Base-by-base conservation (phyloP, 169 alveolate genomes). In the Plasmodium reichenowi region DNA sequence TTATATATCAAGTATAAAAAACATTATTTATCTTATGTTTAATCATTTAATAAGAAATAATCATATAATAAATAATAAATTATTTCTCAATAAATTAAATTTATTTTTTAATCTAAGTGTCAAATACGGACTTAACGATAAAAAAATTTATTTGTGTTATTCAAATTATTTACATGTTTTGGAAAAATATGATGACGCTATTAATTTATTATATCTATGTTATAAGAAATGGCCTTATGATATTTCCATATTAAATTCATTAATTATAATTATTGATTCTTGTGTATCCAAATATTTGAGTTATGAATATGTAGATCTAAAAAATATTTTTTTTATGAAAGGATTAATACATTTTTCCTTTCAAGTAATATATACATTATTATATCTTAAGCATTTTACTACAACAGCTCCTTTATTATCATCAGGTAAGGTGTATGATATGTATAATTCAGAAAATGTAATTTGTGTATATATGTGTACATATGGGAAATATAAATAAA, bases 261-360 rank as follows among this genome's bases (percentile, higher is more conserved):
- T 86, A 3, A 86, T 86, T 26, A 86, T 86, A 2, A 71, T 86
- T 22, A 86, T 86, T 20, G 92, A 86, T 86, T 70, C 92, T 1
- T 86, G 64, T 60, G 92, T 70, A 38, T 86, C 92, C 13, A 70
- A 86, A 38, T 86, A 72, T 54, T 73, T 86, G 26, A 86, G 87
- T 38, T 86, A 12, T 13, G 87, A 86, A 45, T 86, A 86, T 64
- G 92, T 86, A 9, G 87, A 72, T 15, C 45, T 86, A 32, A 86
- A 60, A 20, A 54, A 86, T 45, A 71, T 86, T 62, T 8, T 86
- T 32, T 52, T 59, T 43, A 72, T 86, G 88, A 73, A 54, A 24
- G 63, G 72, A 22, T 26, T 86, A 56, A 86, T 86, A 17, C 10
- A 38, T n/a, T 86, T 86, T 64, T 47, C 92, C 22, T 72, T 71